phyloP scores from a whole-genome alignment of 1,139 yeast genomes.

The Nematodospora anomalae region DNA sequence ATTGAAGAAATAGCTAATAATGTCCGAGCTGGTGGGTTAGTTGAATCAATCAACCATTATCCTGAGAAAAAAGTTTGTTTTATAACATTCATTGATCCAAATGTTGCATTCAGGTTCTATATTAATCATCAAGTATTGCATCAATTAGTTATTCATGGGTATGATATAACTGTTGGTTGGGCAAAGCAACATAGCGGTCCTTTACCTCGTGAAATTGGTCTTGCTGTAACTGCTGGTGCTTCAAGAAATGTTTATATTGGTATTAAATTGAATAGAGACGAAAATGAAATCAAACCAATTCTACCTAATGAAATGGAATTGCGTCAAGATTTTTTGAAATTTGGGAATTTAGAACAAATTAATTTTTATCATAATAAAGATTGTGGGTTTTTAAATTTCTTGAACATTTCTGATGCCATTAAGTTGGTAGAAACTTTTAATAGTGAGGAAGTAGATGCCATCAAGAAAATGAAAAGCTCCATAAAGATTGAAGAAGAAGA shows the following conservation, averaged over 20 bases:
- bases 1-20: slow-evolving; percentile 52
- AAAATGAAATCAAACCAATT: slow-evolving; percentile 16
- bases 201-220: slow-evolving; percentile 35
- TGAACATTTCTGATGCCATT: slow-evolving; percentile 42
- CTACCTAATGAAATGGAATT: slow-evolving; percentile 45
- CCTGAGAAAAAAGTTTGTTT: slow-evolving; percentile 44
- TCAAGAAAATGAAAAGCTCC: slow-evolving; percentile 9
- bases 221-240: slow-evolving; percentile 51
- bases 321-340: slow-evolving; percentile 36
- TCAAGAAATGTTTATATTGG: slow-evolving; percentile 51
- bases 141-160: slow-evolving; percentile 48
- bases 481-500: slow-evolving; percentile 20
- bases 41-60: slow-evolving; percentile 39
- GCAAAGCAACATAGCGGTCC: slow-evolving; percentile 48
- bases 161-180: slow-evolving; percentile 48
- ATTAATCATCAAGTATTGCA: slow-evolving; percentile 47
- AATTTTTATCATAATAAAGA: slow-evolving; percentile 47
- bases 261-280: slow-evolving; percentile 28
- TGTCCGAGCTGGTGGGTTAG: slow-evolving; percentile 50
- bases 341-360: slow-evolving; percentile 49
- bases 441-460: slow-evolving; percentile 17
- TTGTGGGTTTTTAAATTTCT: slow-evolving; percentile 48
- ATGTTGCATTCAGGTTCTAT: slow-evolving; percentile 42
- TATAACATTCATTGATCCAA: slow-evolving; percentile 46
- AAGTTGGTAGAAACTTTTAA: slow-evolving; percentile 37